Conservation (phyloP, 176 grass and related monocot genomes). For the Carex cristatella region DNA sequence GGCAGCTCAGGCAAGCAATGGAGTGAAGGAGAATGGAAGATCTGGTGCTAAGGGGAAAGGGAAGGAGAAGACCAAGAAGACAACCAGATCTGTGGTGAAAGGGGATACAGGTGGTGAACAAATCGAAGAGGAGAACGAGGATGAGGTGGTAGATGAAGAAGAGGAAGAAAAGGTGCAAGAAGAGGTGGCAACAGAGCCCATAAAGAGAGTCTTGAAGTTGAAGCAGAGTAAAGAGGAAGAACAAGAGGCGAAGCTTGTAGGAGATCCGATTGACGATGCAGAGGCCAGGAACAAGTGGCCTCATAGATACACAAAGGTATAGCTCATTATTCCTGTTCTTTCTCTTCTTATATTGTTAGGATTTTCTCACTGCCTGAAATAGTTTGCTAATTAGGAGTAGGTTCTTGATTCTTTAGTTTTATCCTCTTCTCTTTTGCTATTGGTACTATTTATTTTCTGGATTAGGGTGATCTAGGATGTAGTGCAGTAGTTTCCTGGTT, state of each 20-base stretch:
- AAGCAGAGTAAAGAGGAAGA: constrained; percentile 9
- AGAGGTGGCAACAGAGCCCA: not conserved
- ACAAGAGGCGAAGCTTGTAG: constrained; percentile 29
- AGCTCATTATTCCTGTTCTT: not conserved
- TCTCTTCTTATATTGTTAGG: not conserved
- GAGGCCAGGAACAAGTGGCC: constrained; percentile 59
- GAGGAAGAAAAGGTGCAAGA: not conserved
- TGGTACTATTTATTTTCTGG: not conserved
- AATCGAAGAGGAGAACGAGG: not conserved
- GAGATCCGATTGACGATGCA: constrained; percentile 18
- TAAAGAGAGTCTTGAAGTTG: constrained; percentile 23
- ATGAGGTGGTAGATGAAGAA: not conserved
- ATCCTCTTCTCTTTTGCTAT: too few relatives aligned
- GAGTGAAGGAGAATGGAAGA: not conserved
- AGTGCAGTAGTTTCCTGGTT: too few relatives aligned
- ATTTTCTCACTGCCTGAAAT: not conserved
- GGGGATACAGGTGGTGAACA: constrained; percentile 13
- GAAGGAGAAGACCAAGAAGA: constrained; percentile 24
- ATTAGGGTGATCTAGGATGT: not conserved
- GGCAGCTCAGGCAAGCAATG: too few relatives aligned
- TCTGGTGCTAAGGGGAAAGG: not conserved
- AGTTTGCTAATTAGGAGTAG: not conserved
- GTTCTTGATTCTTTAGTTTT: not conserved
- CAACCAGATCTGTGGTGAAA: constrained; percentile 26
- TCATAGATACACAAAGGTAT: constrained; percentile 43